Base-by-base conservation (phyloP, 179 eudicot species). In the Drosera spatulata region DNA sequence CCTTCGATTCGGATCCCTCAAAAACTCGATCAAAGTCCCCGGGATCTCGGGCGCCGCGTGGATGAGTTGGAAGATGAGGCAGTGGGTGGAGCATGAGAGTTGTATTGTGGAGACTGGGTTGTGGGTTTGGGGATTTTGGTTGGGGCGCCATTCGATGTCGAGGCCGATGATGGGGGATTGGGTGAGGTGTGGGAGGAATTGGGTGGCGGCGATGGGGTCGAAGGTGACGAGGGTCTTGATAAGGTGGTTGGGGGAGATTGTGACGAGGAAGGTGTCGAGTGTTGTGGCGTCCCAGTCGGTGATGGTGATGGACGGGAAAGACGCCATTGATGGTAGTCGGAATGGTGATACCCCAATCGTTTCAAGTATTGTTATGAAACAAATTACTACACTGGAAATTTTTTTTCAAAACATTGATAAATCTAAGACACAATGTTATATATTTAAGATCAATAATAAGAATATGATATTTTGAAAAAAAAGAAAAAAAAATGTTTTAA, bases 61-160 rank as follows among this genome's bases (percentile, higher is more conserved):
- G 61, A 79, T 60, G n/a, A 79, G 61, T 37, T 82, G 87, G 73
- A 61, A 74, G 51, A 82, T 70, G 4, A 82, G 64, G 56, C 87
- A 79, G 2, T 59, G 39, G 45, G 58, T 55, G 48, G 67, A 69
- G 55, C 71, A 70, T 62, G 80, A 79, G 68, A 82, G 80, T 61
- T 82, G 84, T 64, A 82, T 74, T 12, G 69, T 59, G 9, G 82
- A 79, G 39, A 72, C 80, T 41, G 75, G 75, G 41, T 74, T 72
- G 56, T 61, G 49, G 55, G 58, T 59, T 58, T 53, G 9, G 39
- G 61, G 60, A 39, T 41, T 51, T 22, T 22, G 33, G 59, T 70
- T 74, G 1, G 87, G 84, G 4, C 79, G 76, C 84, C 84, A 82
- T 44, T 82, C 87, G 67, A 82, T 57, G 69, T 82, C 87, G 63